Evolutionary conservation across 2,329 filamentous ascomycete species (phyloP), one percentile per base, ranked within the genome.

Genomic region (Xylariaceae sp.): DNA sequence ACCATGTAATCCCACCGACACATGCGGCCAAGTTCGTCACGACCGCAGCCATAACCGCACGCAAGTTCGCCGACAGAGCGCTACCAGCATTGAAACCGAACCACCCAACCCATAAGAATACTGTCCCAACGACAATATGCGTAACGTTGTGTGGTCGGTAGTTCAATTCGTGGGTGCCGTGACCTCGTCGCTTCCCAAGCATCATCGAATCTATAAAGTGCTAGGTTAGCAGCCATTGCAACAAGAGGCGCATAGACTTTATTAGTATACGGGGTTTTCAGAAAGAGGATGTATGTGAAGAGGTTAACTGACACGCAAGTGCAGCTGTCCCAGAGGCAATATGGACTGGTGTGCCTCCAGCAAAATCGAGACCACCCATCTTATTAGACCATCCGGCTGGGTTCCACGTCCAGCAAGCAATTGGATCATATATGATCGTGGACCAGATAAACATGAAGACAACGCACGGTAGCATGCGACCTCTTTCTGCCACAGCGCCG

Each of bases 361-460:
- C 92, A 68, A 95, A 96, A 74, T 96, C 92, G 44, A 96, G 82
- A 23, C 89, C 90, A 45, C 91, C 91, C 76, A 96, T 83, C 63
- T 84, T 80, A 74, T 83, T 89, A 12, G 88, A 86, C 92, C 92
- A 96, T 20, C 92, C 92, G 29, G 79, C 78, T 0, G 89, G 74
- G 71, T 96, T 96, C 92, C 92, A 96, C 7, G 90, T 96, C 92
- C 92, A 96, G 81, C 91, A 96, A 44, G 92, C 92, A 70, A 96
- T 92, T 1, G 91, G 89, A 67, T 96, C 91, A 75, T 96, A 96
- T 71, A 96, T 89, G 56, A 96, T 71, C 4, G 92, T 96, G 1
- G 89, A 83, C 92, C 92, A 96, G 72, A 96, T 78, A 70, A 96
- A 93, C 88, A 96, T 95, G 81, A 96, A 96, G 68, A 96, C 81